phyloP scores from a whole-genome alignment of 2,329 filamentous ascomycete genomes.

The Lasiodiplodia sp. region DNA sequence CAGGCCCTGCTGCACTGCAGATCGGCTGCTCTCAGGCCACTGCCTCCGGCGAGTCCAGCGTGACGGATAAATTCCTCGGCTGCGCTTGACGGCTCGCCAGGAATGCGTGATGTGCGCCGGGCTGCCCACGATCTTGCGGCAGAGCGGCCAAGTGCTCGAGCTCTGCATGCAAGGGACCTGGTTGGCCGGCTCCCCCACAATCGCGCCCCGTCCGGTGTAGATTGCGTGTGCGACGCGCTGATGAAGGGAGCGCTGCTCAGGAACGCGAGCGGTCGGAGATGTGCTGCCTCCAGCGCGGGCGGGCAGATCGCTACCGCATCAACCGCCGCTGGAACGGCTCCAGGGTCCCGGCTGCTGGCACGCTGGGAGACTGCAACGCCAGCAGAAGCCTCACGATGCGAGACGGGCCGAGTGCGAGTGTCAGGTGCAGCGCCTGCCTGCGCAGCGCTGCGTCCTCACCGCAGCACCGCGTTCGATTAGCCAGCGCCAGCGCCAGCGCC shows the following conservation, averaged over 20 bases:
- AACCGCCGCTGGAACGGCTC: conserved; percentile 5
- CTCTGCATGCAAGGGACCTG: conserved; percentile 23
- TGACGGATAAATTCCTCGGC: conserved; percentile 36
- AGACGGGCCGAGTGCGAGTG: conserved; percentile 16
- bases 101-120: conserved; percentile 29
- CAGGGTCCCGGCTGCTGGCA: conserved; percentile 6
- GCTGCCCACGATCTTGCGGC: conserved; percentile 28
- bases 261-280: conserved; percentile 29
- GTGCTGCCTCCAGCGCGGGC: conserved; percentile 7
- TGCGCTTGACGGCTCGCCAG: conserved; percentile 27
- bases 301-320: conserved; percentile 23
- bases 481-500: conserved; percentile 36
- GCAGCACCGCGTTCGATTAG: conserved; percentile 33
- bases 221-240: conserved; percentile 30
- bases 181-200: conserved; percentile 25
- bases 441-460: conserved; percentile 34
- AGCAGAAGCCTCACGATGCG: conserved; percentile 19
- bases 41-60: conserved; percentile 28
- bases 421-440: conserved; percentile 22
- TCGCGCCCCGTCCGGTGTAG: conserved; percentile 18
- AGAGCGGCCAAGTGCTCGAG: conserved; percentile 24
- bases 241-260: conserved; percentile 31
- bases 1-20: conserved; percentile 51
- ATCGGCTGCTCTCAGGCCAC: conserved; percentile 38
- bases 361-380: conserved; percentile 1